Evolutionary conservation across 495 filamentous ascomycete species (phyloP).

Genomic region (Daldinia bambusicola): DNA sequence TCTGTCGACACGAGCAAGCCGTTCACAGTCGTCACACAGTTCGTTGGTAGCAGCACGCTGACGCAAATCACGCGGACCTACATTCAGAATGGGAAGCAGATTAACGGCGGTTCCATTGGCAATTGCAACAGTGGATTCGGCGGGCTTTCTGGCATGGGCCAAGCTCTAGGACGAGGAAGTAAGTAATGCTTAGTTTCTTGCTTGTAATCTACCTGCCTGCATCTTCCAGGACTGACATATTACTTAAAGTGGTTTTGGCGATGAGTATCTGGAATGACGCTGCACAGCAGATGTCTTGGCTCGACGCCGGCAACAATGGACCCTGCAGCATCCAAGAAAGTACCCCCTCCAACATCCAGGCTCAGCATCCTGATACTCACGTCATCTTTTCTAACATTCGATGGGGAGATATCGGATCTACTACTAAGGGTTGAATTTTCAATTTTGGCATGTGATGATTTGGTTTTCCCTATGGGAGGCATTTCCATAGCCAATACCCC

Average conservation of each 20-base stretch:
- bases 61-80: slow-evolving; percentile 65
- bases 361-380: slow-evolving; percentile 54
- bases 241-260: slow-evolving; percentile 38
- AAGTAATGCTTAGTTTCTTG: slow-evolving; percentile 44
- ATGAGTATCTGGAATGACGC: slow-evolving; percentile 48
- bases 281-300: slow-evolving; percentile 45
- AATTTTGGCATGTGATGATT: not conserved
- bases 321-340: slow-evolving; percentile 61
- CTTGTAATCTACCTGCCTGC: slow-evolving; percentile 59
- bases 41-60: slow-evolving; percentile 62
- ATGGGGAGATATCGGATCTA: slow-evolving; percentile 45
- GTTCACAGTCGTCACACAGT: slow-evolving; percentile 71
- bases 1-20: slow-evolving; percentile 63
- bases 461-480: not conserved
- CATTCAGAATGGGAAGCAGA: slow-evolving; percentile 58
- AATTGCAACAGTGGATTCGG: slow-evolving; percentile 34
- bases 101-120: slow-evolving; percentile 36
- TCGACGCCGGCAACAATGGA: slow-evolving; percentile 55
- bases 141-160: slow-evolving; percentile 42
- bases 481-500: not conserved
- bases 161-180: slow-evolving; percentile 45
- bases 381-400: slow-evolving; percentile 64
- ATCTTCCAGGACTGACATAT: slow-evolving; percentile 30
- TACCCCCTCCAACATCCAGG: slow-evolving; percentile 57
- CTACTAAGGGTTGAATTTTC: slow-evolving; percentile 17